Percentiles rank a stretch among this genome's conserved stretches.
phyloP scores from a whole-genome alignment of 176 grass and related monocot genomes.

The Carex parvula region DNA sequence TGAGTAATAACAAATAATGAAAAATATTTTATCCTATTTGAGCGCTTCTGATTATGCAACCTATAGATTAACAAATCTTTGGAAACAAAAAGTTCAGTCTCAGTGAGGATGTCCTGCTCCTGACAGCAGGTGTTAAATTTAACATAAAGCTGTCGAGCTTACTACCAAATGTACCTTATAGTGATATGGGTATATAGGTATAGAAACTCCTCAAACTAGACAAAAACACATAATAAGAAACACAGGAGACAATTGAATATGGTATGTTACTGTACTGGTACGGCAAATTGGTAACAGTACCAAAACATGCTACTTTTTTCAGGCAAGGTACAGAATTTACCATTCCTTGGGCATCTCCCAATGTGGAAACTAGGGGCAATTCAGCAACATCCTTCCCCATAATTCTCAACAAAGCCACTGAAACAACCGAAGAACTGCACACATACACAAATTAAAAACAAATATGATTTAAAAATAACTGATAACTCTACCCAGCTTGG shows the following conservation, averaged over 20 bases:
- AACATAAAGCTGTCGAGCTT: not conserved
- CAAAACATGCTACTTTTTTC: not conserved
- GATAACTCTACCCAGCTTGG: not conserved
- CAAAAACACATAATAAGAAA: conserved; percentile 13
- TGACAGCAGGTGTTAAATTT: conserved; percentile 9
- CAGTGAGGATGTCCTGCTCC: not conserved
- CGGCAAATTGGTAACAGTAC: not conserved
- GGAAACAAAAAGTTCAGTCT: conserved; percentile 6
- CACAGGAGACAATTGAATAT: not conserved
- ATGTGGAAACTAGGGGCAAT: conserved; percentile 73
- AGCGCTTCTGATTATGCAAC: not conserved
- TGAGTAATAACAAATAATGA: conserved; percentile 27
- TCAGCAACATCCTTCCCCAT: conserved; percentile 65
- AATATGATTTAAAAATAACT: conserved; percentile 12
- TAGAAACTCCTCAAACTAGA: not conserved
- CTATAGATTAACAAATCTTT: conserved; percentile 12
- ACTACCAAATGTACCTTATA: not conserved
- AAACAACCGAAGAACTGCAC: conserved; percentile 70
- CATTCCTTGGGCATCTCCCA: conserved; percentile 55
- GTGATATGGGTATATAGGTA: not conserved
- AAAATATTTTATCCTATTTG: not conserved
- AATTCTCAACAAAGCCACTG: conserved; percentile 58
- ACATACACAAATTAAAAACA: conserved; percentile 24
- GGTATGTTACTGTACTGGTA: not conserved
- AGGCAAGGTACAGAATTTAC: conserved; percentile 29